Evolutionary conservation across 192 early-diverging fungal species (phyloP).

Genomic region (Coemansia sp.): DNA sequence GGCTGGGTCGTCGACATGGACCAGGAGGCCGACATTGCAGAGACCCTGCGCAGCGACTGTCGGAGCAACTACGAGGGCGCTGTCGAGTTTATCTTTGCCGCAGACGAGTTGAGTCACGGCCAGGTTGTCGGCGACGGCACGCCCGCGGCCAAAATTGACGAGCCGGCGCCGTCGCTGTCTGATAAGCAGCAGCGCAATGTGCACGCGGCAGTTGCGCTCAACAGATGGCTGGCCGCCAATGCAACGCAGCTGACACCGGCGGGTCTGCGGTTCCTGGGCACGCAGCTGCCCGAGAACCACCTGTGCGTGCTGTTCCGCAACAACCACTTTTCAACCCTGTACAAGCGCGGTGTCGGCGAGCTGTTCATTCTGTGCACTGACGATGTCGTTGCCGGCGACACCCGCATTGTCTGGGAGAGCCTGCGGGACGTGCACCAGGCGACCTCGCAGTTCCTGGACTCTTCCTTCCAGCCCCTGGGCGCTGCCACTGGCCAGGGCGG

Average conservation of each 20-base stretch:
- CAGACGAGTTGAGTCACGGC: constrained; percentile 45
- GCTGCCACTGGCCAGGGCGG: background rate
- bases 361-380: constrained; percentile 65
- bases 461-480: constrained; percentile 37
- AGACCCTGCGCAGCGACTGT: constrained; percentile 45
- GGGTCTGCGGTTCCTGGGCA: constrained; percentile 65
- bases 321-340: constrained; percentile 85
- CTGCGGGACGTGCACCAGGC: constrained; percentile 60
- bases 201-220: constrained; percentile 41
- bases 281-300: constrained; percentile 50
- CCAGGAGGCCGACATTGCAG: constrained; percentile 50
- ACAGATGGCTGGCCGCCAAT: constrained; percentile 67
- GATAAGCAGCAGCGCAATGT: constrained; percentile 14
- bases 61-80: constrained; percentile 71
- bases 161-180: background rate
- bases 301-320: constrained; percentile 87
- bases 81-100: constrained; percentile 70
- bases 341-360: constrained; percentile 51
- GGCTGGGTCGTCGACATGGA: constrained; percentile 82
- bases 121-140: background rate
- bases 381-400: constrained; percentile 57
- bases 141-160: background rate
- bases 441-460: constrained; percentile 57
- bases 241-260: constrained; percentile 80
- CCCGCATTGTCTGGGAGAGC: constrained; percentile 68